These are phyloP conservation scores for Pseudovirgaria hyperparasitica DNA, from an alignment of 2,329 filamentous ascomycete genomes.

Conservation along the genomic window DNA sequence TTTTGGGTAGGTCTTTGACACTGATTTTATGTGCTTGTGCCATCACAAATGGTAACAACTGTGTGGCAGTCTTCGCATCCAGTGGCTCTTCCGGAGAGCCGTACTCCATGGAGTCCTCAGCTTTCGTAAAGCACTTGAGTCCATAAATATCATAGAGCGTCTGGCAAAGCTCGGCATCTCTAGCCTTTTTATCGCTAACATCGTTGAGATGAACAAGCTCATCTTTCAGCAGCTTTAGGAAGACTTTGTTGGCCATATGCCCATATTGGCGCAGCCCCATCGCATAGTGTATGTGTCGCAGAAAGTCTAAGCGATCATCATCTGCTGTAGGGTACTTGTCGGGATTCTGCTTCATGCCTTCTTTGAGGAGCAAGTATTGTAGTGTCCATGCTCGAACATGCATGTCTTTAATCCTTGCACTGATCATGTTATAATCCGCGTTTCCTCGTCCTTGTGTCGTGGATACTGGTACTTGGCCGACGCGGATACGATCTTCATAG, in stretches of 20 bases:
- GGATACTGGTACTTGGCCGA: conserved; percentile 56
- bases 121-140: conserved; percentile 22
- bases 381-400: conserved; percentile 81
- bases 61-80: conserved; percentile 67
- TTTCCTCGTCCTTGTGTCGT: conserved; percentile 38
- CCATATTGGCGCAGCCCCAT: conserved; percentile 77
- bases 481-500: conserved; percentile 73
- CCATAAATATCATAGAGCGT: conserved; percentile 32
- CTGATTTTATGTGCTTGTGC: conserved; percentile 69
- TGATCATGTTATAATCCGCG: conserved; percentile 32
- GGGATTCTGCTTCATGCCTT: conserved; percentile 55
- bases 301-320: conserved; percentile 63
- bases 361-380: conserved; percentile 67
- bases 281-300: conserved; percentile 72
- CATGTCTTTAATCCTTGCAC: conserved; percentile 69
- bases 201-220: conserved; percentile 68
- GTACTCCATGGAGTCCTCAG: conserved; percentile 44
- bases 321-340: conserved; percentile 52
- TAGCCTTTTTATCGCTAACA: conserved; percentile 53
- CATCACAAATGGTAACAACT: conserved; percentile 74
- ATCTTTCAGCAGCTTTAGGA: conserved; percentile 77
- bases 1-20: conserved; percentile 84
- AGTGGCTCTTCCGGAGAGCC: conserved; percentile 62
- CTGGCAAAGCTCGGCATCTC: conserved; percentile 69
- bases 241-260: conserved; percentile 72